Evolutionary conservation across 2,329 filamentous ascomycete species (phyloP).

Genomic region (Pezicula neosporulosa): DNA sequence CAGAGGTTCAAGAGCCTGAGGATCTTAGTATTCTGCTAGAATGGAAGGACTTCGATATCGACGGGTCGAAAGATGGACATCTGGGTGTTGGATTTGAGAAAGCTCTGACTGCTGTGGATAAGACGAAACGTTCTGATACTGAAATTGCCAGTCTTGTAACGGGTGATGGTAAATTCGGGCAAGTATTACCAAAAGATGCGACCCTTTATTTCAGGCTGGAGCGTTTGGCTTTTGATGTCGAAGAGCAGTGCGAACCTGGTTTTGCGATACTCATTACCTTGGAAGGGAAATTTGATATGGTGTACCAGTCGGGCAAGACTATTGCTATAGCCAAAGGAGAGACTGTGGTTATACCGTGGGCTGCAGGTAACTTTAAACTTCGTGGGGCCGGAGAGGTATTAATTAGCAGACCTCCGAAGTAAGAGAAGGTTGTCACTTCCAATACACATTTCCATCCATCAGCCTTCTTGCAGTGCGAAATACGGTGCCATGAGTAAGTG

Average conservation of each 20-base stretch:
- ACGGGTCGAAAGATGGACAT: neutral
- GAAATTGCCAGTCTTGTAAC: slow-evolving; percentile 1
- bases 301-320: neutral
- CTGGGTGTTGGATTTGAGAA: slow-evolving; percentile 2
- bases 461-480: slow-evolving; percentile 44
- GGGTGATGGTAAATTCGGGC: neutral
- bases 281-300: neutral
- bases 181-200: neutral
- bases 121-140: neutral
- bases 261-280: slow-evolving; percentile 3
- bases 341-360: neutral
- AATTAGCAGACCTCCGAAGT: neutral
- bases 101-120: slow-evolving; percentile 1
- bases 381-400: neutral
- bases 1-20: slow-evolving; percentile 4
- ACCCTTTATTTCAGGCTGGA: slow-evolving; percentile 2
- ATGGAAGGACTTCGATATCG: slow-evolving; percentile 1
- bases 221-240: neutral
- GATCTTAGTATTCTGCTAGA: slow-evolving; percentile 3
- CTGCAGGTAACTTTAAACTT: neutral
- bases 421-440: slow-evolving; percentile 21
- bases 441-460: slow-evolving; percentile 43
- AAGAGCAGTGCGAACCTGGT: neutral
- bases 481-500: slow-evolving; percentile 36
- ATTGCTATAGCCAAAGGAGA: neutral